Percentiles rank a stretch among this genome's conserved stretches.
phyloP scores from a whole-genome alignment of 768 basidiomycete genomes.

The Lentinus brumalis region DNA sequence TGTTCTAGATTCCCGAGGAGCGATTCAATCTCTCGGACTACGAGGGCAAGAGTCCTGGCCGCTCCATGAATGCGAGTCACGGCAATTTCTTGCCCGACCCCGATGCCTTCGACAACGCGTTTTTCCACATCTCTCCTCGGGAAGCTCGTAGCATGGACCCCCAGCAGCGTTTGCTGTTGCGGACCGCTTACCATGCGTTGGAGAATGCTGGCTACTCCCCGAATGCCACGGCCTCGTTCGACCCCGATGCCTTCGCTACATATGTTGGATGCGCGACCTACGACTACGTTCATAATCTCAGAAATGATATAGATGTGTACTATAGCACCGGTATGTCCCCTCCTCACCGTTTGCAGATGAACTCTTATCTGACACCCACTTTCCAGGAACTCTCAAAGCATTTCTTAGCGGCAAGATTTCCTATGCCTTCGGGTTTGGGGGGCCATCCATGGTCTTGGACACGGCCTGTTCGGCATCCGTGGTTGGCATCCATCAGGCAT shows the following conservation, averaged over 20 bases:
- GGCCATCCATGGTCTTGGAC: constrained; percentile 72
- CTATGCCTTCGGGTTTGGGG: constrained; percentile 65
- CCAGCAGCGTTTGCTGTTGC: constrained; percentile 70
- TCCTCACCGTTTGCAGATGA: background rate
- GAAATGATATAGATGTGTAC: constrained; percentile 64
- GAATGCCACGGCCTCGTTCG: constrained; percentile 50
- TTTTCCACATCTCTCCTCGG: constrained; percentile 73
- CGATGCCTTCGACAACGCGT: constrained; percentile 66
- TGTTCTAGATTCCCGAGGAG: constrained; percentile 56
- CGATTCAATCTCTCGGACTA: constrained; percentile 55
- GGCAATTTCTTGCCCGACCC: constrained; percentile 66
- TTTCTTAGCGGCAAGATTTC: constrained; percentile 75
- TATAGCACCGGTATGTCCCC: constrained; percentile 59
- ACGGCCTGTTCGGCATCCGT: constrained; percentile 76
- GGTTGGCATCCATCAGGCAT: constrained; percentile 69
- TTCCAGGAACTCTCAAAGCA: constrained; percentile 63
- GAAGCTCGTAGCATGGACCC: constrained; percentile 80
- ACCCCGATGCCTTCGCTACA: constrained; percentile 59
- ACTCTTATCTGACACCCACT: background rate
- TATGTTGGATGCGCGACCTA: constrained; percentile 71
- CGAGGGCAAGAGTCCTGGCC: constrained; percentile 34
- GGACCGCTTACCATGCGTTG: constrained; percentile 66
- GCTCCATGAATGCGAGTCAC: constrained; percentile 50
- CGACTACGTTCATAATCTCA: constrained; percentile 69
- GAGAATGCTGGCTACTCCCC: constrained; percentile 75